Percentiles rank a stretch among this genome's conserved stretches.
Conservation (phyloP, 139 green algal species). For the Chlorella sp. region DNA sequence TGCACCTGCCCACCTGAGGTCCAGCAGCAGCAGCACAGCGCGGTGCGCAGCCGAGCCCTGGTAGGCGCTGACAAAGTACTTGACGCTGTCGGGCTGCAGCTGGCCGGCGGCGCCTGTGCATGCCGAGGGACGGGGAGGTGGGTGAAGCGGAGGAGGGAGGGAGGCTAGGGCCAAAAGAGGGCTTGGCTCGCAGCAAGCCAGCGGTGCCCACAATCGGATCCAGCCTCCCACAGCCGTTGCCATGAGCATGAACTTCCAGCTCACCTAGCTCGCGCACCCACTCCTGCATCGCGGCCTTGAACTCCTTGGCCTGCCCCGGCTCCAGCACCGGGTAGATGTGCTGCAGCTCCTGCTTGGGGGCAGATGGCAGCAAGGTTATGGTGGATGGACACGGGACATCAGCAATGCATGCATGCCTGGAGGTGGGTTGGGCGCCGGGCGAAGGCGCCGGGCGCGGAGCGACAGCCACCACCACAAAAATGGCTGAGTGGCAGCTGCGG, state of each 20-base stretch:
- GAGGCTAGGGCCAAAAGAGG: too few relatives aligned
- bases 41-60: background rate
- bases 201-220: too few relatives aligned
- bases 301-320: slow-evolving; percentile 24
- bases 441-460: too few relatives aligned
- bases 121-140: too few relatives aligned
- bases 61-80: slow-evolving; percentile 33
- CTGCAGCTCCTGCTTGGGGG: slow-evolving; percentile 20
- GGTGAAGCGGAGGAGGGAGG: too few relatives aligned
- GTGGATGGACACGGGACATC: too few relatives aligned
- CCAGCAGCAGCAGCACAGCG: slow-evolving; percentile 32
- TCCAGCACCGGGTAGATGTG: slow-evolving; percentile 28
- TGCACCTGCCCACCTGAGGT: background rate
- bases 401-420: too few relatives aligned
- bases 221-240: too few relatives aligned
- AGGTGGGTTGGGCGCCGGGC: too few relatives aligned
- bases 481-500: background rate
- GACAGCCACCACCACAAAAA: background rate
- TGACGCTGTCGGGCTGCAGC: background rate
- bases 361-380: too few relatives aligned
- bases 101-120: background rate
- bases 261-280: slow-evolving; percentile 21
- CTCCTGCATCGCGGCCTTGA: slow-evolving; percentile 25
- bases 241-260: too few relatives aligned
- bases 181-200: too few relatives aligned